Evolutionary conservation across 2,329 filamentous ascomycete species (phyloP), one percentile per base, ranked within the genome.

Genomic region (Fusarium pseudoanthophilum): DNA sequence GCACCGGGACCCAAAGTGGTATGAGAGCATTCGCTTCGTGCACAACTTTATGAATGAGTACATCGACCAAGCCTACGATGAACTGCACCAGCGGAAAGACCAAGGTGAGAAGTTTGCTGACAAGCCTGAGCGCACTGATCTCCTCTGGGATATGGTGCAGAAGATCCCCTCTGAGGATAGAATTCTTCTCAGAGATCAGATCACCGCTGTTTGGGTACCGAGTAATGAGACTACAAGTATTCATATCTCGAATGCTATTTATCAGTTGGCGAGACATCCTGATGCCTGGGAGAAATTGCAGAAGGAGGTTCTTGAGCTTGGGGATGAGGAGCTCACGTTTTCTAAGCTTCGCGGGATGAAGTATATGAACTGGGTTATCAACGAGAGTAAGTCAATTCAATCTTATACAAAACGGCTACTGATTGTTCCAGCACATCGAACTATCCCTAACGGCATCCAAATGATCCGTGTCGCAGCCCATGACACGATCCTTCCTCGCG

Each of bases 31-130:
- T 10, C 59, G 48, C 0, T 55, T 61, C 20, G 59, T 61, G 20
- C 59, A 61, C 24, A 56, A 24, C 30, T 61, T 61, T 6, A 43
- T 61, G 59, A 55, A 61, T 21, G 30, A 56, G 30, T 61, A 61
- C 21, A 61, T 61, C 48, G 48, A 61, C 11, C 37, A 32, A 43
- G 59, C 59, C 2, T 61, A 61, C 8, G 39, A 61, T 8, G 59
- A 61, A 14, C 11, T 61, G 5, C 28, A 32, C 4, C 39, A 55
- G 39, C 6, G 30, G 21, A 11, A 45, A 14, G 48, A 61, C 4
- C 1, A 52, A 5, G 34, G 34, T 2, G 34, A 51, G 4, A 26
- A 52, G 10, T 39, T 20, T 32, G 13, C 16, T 7, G 45, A 60
- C 2, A 42, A 34, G 10, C 28, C 36, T 9, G 45, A 60, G n/a